phyloP scores from a whole-genome alignment of 352 stramenopile species.

The Phytopythium helicoides region DNA sequence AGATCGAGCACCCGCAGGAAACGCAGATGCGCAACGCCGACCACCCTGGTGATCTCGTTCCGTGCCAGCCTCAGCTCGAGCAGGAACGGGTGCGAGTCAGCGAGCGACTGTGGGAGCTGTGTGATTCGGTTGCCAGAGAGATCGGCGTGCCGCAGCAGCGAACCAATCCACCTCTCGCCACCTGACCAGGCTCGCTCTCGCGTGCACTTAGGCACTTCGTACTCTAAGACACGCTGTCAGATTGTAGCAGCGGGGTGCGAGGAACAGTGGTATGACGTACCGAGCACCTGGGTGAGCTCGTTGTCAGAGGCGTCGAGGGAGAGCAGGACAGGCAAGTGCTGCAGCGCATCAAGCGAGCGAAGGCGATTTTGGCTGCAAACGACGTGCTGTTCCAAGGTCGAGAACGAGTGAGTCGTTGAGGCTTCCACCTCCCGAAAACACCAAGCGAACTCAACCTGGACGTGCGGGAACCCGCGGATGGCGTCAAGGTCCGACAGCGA shows the following conservation, averaged over 20 bases:
- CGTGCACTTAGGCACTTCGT: constrained; percentile 58
- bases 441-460: constrained; percentile 39
- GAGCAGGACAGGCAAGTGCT: constrained; percentile 48
- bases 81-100: constrained; percentile 52
- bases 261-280: background rate
- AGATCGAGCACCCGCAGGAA: constrained; percentile 71
- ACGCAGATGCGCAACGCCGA: constrained; percentile 44
- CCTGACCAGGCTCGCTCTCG: constrained; percentile 47
- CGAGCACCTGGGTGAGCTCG: constrained; percentile 48
- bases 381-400: constrained; percentile 40
- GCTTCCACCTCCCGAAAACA: background rate
- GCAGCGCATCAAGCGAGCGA: constrained; percentile 34
- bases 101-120: constrained; percentile 36
- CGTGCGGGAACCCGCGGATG: constrained; percentile 44
- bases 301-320: constrained; percentile 61
- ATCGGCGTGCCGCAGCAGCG: constrained; percentile 50
- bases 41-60: constrained; percentile 52
- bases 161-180: constrained; percentile 59
- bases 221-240: constrained; percentile 25
- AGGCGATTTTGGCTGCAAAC: constrained; percentile 52
- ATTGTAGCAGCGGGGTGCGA: background rate
- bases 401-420: too few species aligned
- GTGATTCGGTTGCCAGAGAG: constrained; percentile 54
- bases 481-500: constrained; percentile 37
- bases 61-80: constrained; percentile 60